These are phyloP conservation scores for Cryphonectria carpinicola DNA, from an alignment of 2,329 filamentous ascomycete species.

Conservation along the genomic window DNA sequence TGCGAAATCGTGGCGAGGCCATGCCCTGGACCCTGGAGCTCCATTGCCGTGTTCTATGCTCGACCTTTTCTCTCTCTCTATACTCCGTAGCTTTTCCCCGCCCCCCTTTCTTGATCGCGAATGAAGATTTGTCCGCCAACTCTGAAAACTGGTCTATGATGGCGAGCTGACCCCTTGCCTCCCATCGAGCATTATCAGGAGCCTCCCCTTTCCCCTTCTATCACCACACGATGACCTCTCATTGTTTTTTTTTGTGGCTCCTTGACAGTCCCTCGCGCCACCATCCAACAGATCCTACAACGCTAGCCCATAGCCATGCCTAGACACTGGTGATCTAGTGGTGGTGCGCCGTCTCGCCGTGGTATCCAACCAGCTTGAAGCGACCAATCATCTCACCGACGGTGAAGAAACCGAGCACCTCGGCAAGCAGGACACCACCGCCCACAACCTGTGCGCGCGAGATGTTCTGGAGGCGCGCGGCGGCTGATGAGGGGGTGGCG, in stretches of 20 bases:
- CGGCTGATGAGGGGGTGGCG: conserved; percentile 44
- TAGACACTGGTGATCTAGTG: conserved; percentile 49
- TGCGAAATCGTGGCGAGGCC: not conserved
- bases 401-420: conserved; percentile 95
- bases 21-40: conserved; percentile 7
- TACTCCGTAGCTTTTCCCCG: not conserved
- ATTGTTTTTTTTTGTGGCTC: not conserved
- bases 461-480: conserved; percentile 65
- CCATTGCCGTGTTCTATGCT: conserved; percentile 19
- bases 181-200: conserved; percentile 4
- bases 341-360: conserved; percentile 64
- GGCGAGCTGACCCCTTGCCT: no score
- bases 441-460: conserved; percentile 71
- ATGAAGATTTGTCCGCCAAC: not conserved
- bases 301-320: not conserved
- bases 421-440: conserved; percentile 78
- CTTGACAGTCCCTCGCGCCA: not conserved
- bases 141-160: not conserved
- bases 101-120: not conserved
- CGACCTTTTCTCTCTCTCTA: not conserved
- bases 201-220: not conserved
- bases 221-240: not conserved
- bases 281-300: not conserved
- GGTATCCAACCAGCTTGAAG: conserved; percentile 94
- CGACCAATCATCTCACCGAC: conserved; percentile 96